Percentiles rank a stretch among this genome's conserved stretches.
phyloP scores from a whole-genome alignment of 495 filamentous ascomycete species.

The Aspergillus biplanus region DNA sequence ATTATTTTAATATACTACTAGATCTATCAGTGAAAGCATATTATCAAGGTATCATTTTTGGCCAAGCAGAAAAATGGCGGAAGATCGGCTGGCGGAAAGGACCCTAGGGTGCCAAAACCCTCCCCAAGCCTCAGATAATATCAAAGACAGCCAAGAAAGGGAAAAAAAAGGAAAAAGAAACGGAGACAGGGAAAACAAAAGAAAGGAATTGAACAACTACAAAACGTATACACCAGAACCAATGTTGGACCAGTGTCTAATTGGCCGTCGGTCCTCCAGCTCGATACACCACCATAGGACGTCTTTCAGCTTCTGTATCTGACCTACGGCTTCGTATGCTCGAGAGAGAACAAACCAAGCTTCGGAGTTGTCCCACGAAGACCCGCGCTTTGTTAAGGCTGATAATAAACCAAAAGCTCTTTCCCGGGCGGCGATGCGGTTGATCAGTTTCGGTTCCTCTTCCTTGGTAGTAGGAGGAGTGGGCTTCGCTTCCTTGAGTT shows the following conservation, averaged over 20 bases:
- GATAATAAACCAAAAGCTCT: constrained; percentile 82
- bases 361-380: constrained; percentile 90
- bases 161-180: constrained; percentile 20
- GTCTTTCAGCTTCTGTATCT: constrained; percentile 80
- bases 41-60: constrained; percentile 39
- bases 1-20: constrained; percentile 17
- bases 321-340: constrained; percentile 81
- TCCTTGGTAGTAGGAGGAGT: constrained; percentile 26
- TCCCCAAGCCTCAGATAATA: constrained; percentile 1
- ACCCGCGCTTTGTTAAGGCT: constrained; percentile 79
- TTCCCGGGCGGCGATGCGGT: constrained; percentile 82
- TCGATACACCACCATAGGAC: constrained; percentile 74
- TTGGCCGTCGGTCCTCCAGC: constrained; percentile 56
- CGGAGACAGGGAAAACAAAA: constrained; percentile 13
- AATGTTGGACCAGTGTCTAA: constrained; percentile 54
- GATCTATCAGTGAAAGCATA: constrained; percentile 25
- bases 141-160: constrained; percentile 24
- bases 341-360: constrained; percentile 89
- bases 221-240: constrained; percentile 52
- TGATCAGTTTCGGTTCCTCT: constrained; percentile 62
- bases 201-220: constrained; percentile 23
- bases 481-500: constrained; percentile 15
- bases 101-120: constrained; percentile 4
- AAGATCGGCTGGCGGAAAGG: constrained; percentile 4
- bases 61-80: constrained; percentile 7